These are phyloP conservation scores for Dendrobium catenatum DNA, from an alignment of 106 monocot genomes.

Conservation along the genomic window DNA sequence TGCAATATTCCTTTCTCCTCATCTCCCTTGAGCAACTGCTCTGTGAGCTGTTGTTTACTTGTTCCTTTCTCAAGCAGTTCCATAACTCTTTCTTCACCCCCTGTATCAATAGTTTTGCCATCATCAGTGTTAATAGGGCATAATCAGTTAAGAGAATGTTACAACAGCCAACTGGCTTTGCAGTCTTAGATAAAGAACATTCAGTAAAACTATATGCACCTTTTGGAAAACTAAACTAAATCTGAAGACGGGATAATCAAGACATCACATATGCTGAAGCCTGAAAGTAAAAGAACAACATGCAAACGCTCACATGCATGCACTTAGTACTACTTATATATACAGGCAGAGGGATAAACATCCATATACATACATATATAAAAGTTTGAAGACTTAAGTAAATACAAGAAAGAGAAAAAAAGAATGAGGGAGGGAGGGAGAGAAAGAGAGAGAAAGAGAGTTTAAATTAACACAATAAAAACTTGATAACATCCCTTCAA, in stretches of 20 bases:
- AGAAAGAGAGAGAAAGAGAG: too few species aligned
- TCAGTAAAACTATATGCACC: background rate
- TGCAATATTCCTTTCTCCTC: slow-evolving; percentile 16
- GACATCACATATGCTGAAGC: background rate
- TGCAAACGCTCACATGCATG: too few species aligned
- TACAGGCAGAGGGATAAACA: too few species aligned
- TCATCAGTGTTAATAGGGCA: background rate
- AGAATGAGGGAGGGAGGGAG: too few species aligned
- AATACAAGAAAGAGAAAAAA: too few species aligned
- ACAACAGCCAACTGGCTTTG: background rate
- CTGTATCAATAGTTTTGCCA: slow-evolving; percentile 27
- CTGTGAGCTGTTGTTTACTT: slow-evolving; percentile 22
- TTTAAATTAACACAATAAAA: too few species aligned
- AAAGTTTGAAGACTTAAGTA: too few species aligned
- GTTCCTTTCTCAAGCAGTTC: slow-evolving; percentile 43
- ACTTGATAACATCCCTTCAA: too few species aligned
- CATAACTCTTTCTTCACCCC: slow-evolving; percentile 59
- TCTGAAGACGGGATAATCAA: background rate
- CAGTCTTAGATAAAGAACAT: background rate
- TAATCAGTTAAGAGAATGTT: background rate
- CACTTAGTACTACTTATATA: too few species aligned
- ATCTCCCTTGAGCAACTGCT: slow-evolving; percentile 43
- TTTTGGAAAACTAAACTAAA: background rate
- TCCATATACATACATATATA: too few species aligned
- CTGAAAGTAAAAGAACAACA: too few species aligned